Base-by-base conservation (phyloP, 768 basidiomycete genomes). In the Suillus luteus region DNA sequence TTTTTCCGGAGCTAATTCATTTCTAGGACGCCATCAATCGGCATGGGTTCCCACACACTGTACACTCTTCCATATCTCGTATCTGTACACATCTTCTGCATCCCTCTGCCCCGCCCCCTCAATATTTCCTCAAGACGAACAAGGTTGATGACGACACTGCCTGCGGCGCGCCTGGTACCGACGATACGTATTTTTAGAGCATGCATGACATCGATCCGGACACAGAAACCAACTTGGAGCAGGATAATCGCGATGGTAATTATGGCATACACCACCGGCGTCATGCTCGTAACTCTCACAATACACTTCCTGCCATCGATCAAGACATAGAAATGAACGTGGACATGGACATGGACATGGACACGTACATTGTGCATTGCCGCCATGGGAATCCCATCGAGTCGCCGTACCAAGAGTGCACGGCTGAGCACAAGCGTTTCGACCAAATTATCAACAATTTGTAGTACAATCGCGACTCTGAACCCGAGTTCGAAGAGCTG, bases 21-120 rank as follows among this genome's bases (percentile, higher is more conserved):
- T 49, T 24, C 15, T 15, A 75, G 81, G 77, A 81, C 48, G 76
- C 71, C 44, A 67, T 83, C 14, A 67, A n/a, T 82, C 35, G 76
- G 79, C 52, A 73, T 83, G 65, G 82, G 81, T 14, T 77, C 82
- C 17, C 78, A 77, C 44, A 80, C 81, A 64, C 76, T n/a, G n/a
- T n/a, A n/a, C n/a, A n/a, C n/a, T n/a, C n/a, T n/a, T n/a, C n/a
- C n/a, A n/a, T n/a, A n/a, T n/a, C n/a, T n/a, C n/a, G n/a, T n/a
- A n/a, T n/a, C n/a, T n/a, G n/a, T n/a, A n/a, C n/a, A n/a, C n/a
- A n/a, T n/a, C n/a, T n/a, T n/a, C n/a, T n/a, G n/a, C n/a, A n/a
- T n/a, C n/a, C n/a, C n/a, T n/a, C n/a, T n/a, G n/a, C n/a, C n/a
- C n/a, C n/a, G n/a, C n/a, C n/a, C n/a, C n/a, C n/a, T n/a, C n/a